Percentiles rank a stretch among this genome's conserved stretches.
phyloP scores from a whole-genome alignment of 2,329 filamentous ascomycete species.

The Hypomyces rosellus region DNA sequence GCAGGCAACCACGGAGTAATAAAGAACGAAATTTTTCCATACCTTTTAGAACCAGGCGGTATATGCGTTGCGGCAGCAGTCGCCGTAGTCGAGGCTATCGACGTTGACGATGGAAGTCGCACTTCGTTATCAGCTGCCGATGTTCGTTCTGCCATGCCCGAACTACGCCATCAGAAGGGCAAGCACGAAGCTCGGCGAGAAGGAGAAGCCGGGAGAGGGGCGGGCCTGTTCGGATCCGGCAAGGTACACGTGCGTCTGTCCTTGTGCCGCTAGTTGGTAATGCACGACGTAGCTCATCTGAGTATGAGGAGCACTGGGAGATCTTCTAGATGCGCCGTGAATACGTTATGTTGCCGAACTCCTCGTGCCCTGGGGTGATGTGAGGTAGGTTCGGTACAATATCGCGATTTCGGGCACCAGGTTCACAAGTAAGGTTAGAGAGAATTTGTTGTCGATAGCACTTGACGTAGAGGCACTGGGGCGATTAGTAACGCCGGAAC shows the following conservation, averaged over 20 bases:
- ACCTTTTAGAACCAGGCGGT: conserved; percentile 17
- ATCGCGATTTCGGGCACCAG: neutral
- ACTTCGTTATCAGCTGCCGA: conserved; percentile 49
- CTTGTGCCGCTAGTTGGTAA: conserved; percentile 11
- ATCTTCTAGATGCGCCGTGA: too few species aligned
- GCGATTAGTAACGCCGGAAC: neutral
- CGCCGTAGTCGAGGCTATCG: conserved; percentile 21
- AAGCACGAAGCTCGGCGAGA: conserved; percentile 23
- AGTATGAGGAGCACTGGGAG: neutral
- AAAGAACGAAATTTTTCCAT: conserved; percentile 3
- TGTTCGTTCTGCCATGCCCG: conserved; percentile 59
- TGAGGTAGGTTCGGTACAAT: neutral
- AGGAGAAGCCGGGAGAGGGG: conserved; percentile 4
- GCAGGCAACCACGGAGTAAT: neutral
- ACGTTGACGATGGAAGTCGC: conserved; percentile 41
- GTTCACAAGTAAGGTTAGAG: neutral
- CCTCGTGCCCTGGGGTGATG: neutral
- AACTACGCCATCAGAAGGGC: conserved; percentile 59
- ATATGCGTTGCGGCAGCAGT: conserved; percentile 11
- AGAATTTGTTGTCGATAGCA: neutral
- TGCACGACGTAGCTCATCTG: conserved; percentile 8
- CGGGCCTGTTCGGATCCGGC: conserved; percentile 2
- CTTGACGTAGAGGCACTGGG: too few species aligned
- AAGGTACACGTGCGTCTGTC: conserved; percentile 3
- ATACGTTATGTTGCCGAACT: neutral